phyloP scores from a whole-genome alignment of 202 grass and related monocot species.

The Thinopyrum obtusiflorum region DNA sequence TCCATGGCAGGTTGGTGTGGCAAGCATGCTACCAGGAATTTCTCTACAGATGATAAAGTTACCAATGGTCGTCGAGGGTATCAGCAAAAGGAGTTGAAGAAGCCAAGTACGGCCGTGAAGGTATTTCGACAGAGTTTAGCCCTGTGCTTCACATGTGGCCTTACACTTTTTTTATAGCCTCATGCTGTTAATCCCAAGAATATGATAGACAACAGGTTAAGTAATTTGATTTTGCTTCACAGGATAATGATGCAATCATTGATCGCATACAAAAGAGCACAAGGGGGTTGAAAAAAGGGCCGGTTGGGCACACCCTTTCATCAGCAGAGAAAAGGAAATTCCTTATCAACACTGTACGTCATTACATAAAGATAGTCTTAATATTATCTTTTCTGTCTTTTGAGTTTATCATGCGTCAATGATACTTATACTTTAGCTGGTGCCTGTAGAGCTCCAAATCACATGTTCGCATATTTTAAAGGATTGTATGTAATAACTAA shows the following conservation, averaged over 20 bases:
- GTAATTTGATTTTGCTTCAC: constrained; percentile 12
- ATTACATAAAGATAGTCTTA: constrained; percentile 37
- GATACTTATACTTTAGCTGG: background rate
- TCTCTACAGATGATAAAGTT: constrained; percentile 25
- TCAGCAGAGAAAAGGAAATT: constrained; percentile 68
- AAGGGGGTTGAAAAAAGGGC: constrained; percentile 33
- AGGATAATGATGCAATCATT: constrained; percentile 35
- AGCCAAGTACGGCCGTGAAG: constrained; percentile 30
- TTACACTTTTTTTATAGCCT: background rate
- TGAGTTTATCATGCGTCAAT: background rate
- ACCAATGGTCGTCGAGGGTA: background rate
- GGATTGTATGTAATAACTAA: background rate
- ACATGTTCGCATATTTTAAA: background rate
- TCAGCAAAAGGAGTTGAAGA: constrained; percentile 27
- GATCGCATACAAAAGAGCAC: constrained; percentile 39
- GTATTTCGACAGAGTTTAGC: constrained; percentile 14
- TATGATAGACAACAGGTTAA: background rate
- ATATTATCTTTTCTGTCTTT: constrained; percentile 2
- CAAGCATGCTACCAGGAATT: constrained; percentile 39
- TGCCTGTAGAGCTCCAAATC: background rate
- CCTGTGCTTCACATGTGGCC: background rate
- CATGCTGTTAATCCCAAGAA: background rate
- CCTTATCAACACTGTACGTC: constrained; percentile 63
- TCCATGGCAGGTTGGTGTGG: constrained; percentile 37
- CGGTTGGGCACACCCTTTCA: constrained; percentile 53